A percentile compares a stretch with the other conserved stretches of the same genome.
These are phyloP conservation scores for Saccharomyces cerevisiae DNA, from an alignment of 805 yeast genomes.

Conservation along the genomic window DNA sequence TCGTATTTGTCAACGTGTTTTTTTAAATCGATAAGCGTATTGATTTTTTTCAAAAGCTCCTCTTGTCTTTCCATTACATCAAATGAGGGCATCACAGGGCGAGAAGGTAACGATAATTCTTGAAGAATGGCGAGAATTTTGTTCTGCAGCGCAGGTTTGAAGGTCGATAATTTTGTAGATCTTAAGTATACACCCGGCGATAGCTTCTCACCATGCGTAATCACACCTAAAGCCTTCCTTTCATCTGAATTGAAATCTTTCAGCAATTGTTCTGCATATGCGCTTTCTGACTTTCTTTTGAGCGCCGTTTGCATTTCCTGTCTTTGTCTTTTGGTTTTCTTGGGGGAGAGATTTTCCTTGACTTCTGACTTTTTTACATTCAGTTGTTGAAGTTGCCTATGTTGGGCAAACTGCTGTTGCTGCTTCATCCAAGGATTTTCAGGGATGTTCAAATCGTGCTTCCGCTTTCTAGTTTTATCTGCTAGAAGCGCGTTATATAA, in stretches of 20 bases:
- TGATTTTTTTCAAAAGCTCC: constrained; percentile 58
- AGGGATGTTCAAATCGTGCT: constrained; percentile 33
- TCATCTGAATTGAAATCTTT: constrained; percentile 58
- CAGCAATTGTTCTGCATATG: constrained; percentile 28
- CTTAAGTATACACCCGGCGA: constrained; percentile 75
- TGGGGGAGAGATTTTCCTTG: constrained; percentile 11
- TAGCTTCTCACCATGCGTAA: constrained; percentile 65
- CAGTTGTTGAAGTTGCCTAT: constrained; percentile 28
- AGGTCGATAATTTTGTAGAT: constrained; percentile 67
- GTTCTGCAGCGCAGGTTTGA: constrained; percentile 67
- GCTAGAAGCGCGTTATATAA: constrained; percentile 71
- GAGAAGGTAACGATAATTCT: constrained; percentile 70
- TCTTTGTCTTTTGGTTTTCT: constrained; percentile 27
- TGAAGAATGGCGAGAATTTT: constrained; percentile 54
- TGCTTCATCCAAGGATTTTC: constrained; percentile 39
- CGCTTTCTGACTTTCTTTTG: constrained; percentile 27
- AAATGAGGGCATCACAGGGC: constrained; percentile 84
- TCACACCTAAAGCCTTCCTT: constrained; percentile 76
- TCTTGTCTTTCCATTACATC: constrained; percentile 72
- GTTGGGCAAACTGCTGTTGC: constrained; percentile 35
- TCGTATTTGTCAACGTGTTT: constrained; percentile 81
- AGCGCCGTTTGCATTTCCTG: constrained; percentile 25
- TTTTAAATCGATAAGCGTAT: constrained; percentile 71
- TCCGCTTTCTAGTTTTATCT: constrained; percentile 51
- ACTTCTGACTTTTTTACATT: constrained; percentile 15